Conservation (phyloP, 169 alveolate species). For the Plasmodium berghei region DNA sequence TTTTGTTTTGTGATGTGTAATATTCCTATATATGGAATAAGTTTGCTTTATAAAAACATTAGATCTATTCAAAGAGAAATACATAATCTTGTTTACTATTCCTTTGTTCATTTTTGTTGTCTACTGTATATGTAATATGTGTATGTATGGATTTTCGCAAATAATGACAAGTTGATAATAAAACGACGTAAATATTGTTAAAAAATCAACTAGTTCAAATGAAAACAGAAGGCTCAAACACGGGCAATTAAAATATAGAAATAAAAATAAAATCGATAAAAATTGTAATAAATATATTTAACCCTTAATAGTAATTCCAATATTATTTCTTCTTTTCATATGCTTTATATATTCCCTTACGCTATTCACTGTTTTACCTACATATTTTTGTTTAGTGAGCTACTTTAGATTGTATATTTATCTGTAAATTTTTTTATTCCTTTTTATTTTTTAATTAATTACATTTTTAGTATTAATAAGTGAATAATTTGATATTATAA, state of each 20-base stretch:
- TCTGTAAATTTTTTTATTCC: not conserved
- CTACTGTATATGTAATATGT: not conserved
- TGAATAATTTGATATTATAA: not conserved
- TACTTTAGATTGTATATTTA: not conserved
- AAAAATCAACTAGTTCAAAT: not conserved
- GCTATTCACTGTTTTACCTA: not conserved
- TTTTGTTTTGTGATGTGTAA: conserved; percentile 16
- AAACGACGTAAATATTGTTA: not conserved
- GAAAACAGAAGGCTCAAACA: not conserved
- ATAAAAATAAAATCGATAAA: too few relatives aligned
- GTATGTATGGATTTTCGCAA: not conserved
- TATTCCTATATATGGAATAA: conserved; percentile 9
- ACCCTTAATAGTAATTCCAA: too few relatives aligned
- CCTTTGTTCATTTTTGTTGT: conserved; percentile 21
- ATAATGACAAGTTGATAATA: not conserved
- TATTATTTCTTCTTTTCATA: not conserved
- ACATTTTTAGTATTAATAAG: not conserved
- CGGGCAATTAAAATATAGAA: not conserved
- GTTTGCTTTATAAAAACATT: not conserved
- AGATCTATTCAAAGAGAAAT: conserved; percentile 19
- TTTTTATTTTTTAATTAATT: not conserved
- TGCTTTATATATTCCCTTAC: not conserved
- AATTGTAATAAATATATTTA: too few relatives aligned
- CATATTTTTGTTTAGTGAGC: not conserved
- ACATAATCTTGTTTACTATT: conserved; percentile 17